These are phyloP conservation scores for Coemansia sp. DNA, from an alignment of 192 early-diverging fungal genomes.

Conservation along the genomic window DNA sequence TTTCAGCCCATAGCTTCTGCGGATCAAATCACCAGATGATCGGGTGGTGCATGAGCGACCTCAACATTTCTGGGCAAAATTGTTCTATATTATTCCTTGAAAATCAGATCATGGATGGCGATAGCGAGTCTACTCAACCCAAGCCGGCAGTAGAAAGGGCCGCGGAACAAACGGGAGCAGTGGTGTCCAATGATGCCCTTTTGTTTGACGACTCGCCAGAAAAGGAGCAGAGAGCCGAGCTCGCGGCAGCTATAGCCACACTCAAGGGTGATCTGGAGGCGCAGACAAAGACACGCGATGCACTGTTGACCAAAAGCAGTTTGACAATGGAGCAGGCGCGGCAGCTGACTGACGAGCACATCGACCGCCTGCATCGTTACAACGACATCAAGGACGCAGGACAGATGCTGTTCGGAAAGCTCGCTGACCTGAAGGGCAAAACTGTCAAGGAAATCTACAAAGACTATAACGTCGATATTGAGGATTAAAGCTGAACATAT, in stretches of 20 bases:
- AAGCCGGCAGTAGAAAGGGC: background rate
- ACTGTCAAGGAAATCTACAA: constrained; percentile 47
- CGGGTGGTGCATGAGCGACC: too few species aligned
- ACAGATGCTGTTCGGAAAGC: constrained; percentile 52
- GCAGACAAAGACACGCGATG: constrained; percentile 16
- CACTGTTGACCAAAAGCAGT: constrained; percentile 10
- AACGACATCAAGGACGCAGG: constrained; percentile 53
- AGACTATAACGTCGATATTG: constrained; percentile 30
- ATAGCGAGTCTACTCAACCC: background rate
- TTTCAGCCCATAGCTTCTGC: background rate
- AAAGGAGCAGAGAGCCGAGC: constrained; percentile 26
- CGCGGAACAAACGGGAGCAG: background rate
- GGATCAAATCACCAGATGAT: constrained; percentile 4
- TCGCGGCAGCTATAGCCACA: constrained; percentile 15
- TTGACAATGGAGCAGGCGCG: constrained; percentile 34
- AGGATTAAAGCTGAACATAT: constrained; percentile 16
- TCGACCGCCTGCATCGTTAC: constrained; percentile 48
- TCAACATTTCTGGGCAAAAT: too few species aligned
- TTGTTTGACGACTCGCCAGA: constrained; percentile 12
- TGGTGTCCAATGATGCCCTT: background rate
- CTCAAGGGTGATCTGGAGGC: constrained; percentile 23
- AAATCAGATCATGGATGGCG: too few species aligned
- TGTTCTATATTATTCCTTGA: too few species aligned
- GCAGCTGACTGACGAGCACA: constrained; percentile 33
- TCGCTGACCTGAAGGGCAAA: constrained; percentile 48